Percentiles rank a stretch among this genome's conserved stretches.
Conservation (phyloP, 345 rosid species). For the Camelina hispida region DNA sequence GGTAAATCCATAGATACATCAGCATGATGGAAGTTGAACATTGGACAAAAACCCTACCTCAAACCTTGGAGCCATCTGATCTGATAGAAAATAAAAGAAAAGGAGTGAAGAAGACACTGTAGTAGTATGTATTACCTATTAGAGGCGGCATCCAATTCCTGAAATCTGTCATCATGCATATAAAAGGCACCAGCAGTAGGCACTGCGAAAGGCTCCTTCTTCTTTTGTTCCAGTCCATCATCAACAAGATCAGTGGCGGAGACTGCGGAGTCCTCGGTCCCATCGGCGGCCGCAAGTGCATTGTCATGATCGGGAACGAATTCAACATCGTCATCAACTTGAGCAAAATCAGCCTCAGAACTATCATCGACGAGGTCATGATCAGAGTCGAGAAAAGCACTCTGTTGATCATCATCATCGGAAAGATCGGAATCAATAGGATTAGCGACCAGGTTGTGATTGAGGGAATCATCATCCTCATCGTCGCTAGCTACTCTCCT, state of each 20-base stretch:
- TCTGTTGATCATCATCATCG: slow-evolving; percentile 40
- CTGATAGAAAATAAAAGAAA: neutral
- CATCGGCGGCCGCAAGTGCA: slow-evolving; percentile 25
- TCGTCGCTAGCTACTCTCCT: slow-evolving; percentile 94
- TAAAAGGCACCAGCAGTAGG: slow-evolving; percentile 98
- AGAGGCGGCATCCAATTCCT: slow-evolving; percentile 64
- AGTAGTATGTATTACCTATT: too few relatives aligned
- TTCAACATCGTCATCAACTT: slow-evolving; percentile 32
- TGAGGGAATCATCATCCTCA: slow-evolving; percentile 54
- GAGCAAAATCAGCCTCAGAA: slow-evolving; percentile 32
- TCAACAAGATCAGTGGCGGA: slow-evolving; percentile 25
- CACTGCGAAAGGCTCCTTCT: slow-evolving; percentile 84
- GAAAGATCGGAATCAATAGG: slow-evolving; percentile 59
- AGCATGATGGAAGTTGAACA: neutral
- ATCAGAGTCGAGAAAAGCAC: slow-evolving; percentile 34
- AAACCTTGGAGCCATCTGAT: neutral
- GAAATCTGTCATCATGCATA: slow-evolving; percentile 96
- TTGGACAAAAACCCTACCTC: neutral
- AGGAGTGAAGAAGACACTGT: neutral
- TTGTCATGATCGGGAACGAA: slow-evolving; percentile 40
- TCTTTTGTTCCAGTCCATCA: slow-evolving; percentile 49
- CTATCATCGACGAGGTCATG: slow-evolving; percentile 30
- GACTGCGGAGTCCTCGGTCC: slow-evolving; percentile 27
- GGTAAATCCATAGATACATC: too few relatives aligned
- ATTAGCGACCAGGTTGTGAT: slow-evolving; percentile 41